Conservation (phyloP, 2,329 filamentous ascomycete species). For the Botrytis fragariae region DNA sequence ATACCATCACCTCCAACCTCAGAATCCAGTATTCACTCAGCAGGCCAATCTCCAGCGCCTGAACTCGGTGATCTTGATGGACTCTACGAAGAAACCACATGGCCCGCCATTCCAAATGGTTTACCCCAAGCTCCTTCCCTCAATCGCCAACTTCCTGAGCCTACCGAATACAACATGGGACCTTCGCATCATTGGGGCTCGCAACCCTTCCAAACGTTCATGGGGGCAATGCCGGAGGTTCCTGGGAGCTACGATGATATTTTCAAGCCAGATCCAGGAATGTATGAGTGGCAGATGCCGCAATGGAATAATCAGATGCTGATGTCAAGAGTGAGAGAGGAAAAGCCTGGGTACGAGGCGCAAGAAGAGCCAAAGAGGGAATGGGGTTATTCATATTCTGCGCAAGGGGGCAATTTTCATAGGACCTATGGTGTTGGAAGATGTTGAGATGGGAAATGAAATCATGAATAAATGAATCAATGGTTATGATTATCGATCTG, state of each 20-base stretch:
- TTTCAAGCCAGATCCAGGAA: conserved; percentile 34
- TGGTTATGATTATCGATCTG: neutral
- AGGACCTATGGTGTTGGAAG: conserved; percentile 20
- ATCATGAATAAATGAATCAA: conserved; percentile 13
- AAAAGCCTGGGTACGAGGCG: conserved; percentile 30
- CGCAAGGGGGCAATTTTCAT: conserved; percentile 16
- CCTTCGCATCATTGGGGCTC: conserved; percentile 32
- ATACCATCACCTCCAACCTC: conserved; percentile 35
- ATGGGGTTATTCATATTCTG: conserved; percentile 23
- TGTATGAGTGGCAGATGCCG: conserved; percentile 36
- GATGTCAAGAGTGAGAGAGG: conserved; percentile 36
- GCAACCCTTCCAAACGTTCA: conserved; percentile 38
- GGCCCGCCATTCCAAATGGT: conserved; percentile 28
- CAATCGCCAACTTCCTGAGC: conserved; percentile 14
- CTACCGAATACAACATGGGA: conserved; percentile 30
- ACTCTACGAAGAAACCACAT: conserved; percentile 34
- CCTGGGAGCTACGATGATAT: conserved; percentile 36
- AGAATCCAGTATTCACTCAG: conserved; percentile 22
- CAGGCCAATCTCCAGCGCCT: conserved; percentile 19
- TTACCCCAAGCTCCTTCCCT: conserved; percentile 25
- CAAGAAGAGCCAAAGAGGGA: conserved; percentile 31
- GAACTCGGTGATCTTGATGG: conserved; percentile 34
- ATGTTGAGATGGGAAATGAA: conserved; percentile 14
- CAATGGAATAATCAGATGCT: conserved; percentile 35
- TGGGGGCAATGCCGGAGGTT: conserved; percentile 36